These are phyloP conservation scores for Teratosphaeria destructans DNA, from an alignment of 2,329 filamentous ascomycete genomes.

Conservation along the genomic window DNA sequence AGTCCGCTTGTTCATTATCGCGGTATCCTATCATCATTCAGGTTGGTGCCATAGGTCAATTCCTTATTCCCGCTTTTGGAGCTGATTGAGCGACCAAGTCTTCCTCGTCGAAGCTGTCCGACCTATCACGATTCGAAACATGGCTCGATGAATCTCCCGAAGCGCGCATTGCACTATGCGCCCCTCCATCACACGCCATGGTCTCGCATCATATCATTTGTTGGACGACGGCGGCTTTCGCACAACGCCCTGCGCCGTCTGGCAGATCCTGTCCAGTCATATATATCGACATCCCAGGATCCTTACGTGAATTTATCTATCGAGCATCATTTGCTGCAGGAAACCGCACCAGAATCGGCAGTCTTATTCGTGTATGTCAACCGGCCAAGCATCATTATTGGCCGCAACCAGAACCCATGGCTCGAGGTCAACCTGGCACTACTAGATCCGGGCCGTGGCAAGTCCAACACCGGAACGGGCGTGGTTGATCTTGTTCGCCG, in stretches of 20 bases:
- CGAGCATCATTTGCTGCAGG: constrained; percentile 79
- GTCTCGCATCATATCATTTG: constrained; percentile 3
- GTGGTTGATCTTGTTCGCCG: constrained; percentile 62
- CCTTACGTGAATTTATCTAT: constrained; percentile 88
- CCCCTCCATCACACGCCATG: constrained; percentile 1
- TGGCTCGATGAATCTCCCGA: constrained; percentile 20
- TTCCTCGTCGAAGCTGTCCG: neutral
- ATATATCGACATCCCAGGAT: constrained; percentile 47
- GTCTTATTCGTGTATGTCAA: constrained; percentile 86
- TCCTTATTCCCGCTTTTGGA: neutral
- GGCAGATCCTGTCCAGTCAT: constrained; percentile 31
- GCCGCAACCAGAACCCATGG: constrained; percentile 97
- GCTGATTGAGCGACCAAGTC: neutral
- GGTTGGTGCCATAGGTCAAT: neutral
- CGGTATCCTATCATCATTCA: neutral
- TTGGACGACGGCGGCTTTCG: constrained; percentile 15
- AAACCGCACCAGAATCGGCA: constrained; percentile 59
- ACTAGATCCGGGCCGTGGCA: constrained; percentile 36
- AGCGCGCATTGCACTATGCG: constrained; percentile 14
- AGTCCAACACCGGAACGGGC: constrained; percentile 23
- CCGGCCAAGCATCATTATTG: constrained; percentile 76
- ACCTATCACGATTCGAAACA: constrained; percentile 6
- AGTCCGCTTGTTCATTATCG: neutral
- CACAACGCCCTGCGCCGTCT: constrained; percentile 13
- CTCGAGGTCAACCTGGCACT: constrained; percentile 68